Evolutionary conservation across 2,329 filamentous ascomycete species (phyloP).

Genomic region (Chaetoscypha palmicola): DNA sequence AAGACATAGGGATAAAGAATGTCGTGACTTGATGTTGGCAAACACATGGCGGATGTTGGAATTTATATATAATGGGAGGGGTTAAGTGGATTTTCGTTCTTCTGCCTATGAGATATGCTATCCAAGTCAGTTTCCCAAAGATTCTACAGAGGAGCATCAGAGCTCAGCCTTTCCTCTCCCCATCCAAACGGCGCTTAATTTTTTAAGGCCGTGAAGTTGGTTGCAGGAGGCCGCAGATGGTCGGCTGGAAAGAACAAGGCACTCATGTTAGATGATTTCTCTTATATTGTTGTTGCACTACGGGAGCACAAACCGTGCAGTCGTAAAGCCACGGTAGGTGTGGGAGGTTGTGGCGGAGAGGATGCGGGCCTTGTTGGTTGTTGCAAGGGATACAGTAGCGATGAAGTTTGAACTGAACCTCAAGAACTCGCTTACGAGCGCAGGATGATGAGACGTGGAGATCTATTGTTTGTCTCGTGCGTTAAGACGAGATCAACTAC

Average conservation of each 20-base stretch:
- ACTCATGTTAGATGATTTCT: conserved; percentile 1
- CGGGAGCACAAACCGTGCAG: neutral
- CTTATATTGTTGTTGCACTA: conserved; percentile 1
- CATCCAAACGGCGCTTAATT: conserved; percentile 20
- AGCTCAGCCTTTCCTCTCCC: conserved; percentile 21
- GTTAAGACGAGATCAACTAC: too few species aligned
- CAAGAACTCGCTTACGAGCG: too few species aligned
- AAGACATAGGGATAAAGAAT: conserved; percentile 25
- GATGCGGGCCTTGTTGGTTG: neutral
- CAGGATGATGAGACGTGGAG: too few species aligned
- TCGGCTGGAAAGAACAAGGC: conserved; percentile 6
- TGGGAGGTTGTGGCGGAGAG: neutral
- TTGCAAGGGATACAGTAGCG: neutral
- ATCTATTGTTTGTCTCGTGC: too few species aligned
- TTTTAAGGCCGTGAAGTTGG: conserved; percentile 16
- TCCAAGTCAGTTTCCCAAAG: conserved; percentile 18
- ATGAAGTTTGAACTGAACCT: neutral
- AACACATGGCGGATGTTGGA: conserved; percentile 19
- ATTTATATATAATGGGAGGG: conserved; percentile 23
- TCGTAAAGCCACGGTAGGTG: neutral
- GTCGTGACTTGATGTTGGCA: conserved; percentile 6
- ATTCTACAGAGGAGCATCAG: conserved; percentile 13
- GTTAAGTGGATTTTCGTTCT: conserved; percentile 9
- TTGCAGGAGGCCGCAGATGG: conserved; percentile 1
- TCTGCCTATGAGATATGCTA: conserved; percentile 21